Percentiles rank a stretch among this genome's conserved stretches.
Evolutionary conservation across 257 asterid species (phyloP).

Genomic region (Solanum gracilifrons): DNA sequence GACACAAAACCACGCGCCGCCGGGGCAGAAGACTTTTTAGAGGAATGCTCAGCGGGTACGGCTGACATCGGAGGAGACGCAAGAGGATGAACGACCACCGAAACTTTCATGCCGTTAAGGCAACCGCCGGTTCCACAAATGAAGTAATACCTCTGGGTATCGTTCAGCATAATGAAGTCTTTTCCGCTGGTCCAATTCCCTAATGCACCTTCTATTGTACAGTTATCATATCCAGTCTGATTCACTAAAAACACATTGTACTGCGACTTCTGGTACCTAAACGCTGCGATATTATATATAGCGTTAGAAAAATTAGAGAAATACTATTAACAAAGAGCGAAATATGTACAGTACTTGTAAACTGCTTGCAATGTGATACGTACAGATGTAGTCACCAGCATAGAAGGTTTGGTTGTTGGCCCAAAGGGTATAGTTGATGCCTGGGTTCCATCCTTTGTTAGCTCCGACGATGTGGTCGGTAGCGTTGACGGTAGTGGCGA

Average conservation of each 20-base stretch:
- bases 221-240: conserved; percentile 72
- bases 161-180: conserved; percentile 52
- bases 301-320: not conserved
- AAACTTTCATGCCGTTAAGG: conserved; percentile 77
- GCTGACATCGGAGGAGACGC: conserved; percentile 58
- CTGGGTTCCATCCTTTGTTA: conserved; percentile 91
- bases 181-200: conserved; percentile 92
- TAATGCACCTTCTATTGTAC: conserved; percentile 61
- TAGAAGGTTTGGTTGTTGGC: conserved; percentile 85
- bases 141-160: conserved; percentile 66
- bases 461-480: conserved; percentile 97
- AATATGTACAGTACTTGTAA: not conserved
- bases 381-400: conserved; percentile 80
- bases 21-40: conserved; percentile 13
- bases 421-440: conserved; percentile 89
- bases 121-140: conserved; percentile 84
- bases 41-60: conserved; percentile 13
- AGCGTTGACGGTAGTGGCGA: conserved; percentile 33
- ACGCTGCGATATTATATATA: conserved; percentile 27
- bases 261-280: conserved; percentile 76
- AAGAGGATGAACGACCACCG: conserved; percentile 62
- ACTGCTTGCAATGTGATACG: not conserved
- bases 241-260: conserved; percentile 85
- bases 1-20: conserved; percentile 13
- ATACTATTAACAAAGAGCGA: not conserved